Conservation (phyloP, 257 asterid genomes). For the Agastache rugosa region DNA sequence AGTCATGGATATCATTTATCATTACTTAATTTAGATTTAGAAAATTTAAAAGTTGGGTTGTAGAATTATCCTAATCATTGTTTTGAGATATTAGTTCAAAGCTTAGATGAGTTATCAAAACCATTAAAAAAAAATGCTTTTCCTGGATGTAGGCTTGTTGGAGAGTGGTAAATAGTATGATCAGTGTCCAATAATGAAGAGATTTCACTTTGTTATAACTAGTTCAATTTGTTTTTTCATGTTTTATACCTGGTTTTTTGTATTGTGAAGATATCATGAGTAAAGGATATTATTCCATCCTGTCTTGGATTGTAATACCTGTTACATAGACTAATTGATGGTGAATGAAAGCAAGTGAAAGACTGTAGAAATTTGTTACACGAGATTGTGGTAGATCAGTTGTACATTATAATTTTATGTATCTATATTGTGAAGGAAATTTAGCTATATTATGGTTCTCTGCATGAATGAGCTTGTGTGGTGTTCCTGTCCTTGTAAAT, state of each 20-base stretch:
- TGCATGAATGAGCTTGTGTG: neutral
- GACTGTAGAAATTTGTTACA: conserved; percentile 6
- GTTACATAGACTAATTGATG: conserved; percentile 5
- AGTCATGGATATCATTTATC: no score
- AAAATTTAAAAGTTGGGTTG: neutral
- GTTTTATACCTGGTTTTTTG: neutral
- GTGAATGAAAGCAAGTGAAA: neutral
- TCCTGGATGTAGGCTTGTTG: neutral
- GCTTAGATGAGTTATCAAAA: neutral
- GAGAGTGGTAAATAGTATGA: neutral
- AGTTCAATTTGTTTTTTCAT: no score
- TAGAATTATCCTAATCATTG: neutral
- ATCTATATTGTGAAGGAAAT: no score
- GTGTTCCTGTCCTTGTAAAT: neutral
- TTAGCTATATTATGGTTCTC: no score
- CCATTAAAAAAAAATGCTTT: neutral
- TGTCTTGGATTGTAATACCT: neutral
- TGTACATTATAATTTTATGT: neutral
- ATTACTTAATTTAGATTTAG: no score
- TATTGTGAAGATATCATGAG: neutral
- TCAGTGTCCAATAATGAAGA: neutral
- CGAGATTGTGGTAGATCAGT: conserved; percentile 6
- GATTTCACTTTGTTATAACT: neutral
- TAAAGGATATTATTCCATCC: neutral
- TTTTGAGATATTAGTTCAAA: neutral